A percentile compares a stretch with the other conserved stretches of the same genome.
Evolutionary conservation across 2,329 filamentous ascomycete species (phyloP).

Genomic region (Cladophialophora chaetospira): DNA sequence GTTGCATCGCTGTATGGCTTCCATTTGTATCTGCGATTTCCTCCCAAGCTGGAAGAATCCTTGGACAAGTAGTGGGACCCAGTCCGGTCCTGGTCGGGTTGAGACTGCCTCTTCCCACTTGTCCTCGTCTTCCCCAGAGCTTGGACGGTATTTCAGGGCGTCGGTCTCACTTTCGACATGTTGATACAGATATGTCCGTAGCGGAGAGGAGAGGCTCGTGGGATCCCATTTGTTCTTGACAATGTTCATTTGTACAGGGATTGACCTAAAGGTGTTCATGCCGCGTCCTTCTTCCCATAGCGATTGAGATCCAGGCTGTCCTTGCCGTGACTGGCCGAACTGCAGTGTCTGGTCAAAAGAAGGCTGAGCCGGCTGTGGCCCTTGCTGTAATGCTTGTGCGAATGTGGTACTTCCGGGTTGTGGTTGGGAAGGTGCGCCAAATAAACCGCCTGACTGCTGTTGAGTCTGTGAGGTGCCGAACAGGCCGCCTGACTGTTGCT

Average conservation of each 20-base stretch:
- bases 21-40: constrained; percentile 59
- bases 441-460: constrained; percentile 37
- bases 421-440: constrained; percentile 33
- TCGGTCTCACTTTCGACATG: constrained; percentile 57
- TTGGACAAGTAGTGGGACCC: constrained; percentile 61
- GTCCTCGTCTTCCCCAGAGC: constrained; percentile 58
- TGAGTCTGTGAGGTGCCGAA: constrained; percentile 24
- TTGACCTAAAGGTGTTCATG: constrained; percentile 58
- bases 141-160: constrained; percentile 63
- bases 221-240: constrained; percentile 65
- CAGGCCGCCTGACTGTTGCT: constrained; percentile 30
- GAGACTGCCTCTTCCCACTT: constrained; percentile 67
- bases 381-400: constrained; percentile 39
- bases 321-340: constrained; percentile 49
- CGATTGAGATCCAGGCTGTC: constrained; percentile 38
- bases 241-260: constrained; percentile 62
- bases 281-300: constrained; percentile 25
- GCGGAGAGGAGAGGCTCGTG: constrained; percentile 52
- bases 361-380: constrained; percentile 42
- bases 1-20: constrained; percentile 60
- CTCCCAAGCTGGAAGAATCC: constrained; percentile 63
- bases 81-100: constrained; percentile 58
- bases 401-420: constrained; percentile 20
- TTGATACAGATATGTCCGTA: constrained; percentile 67
- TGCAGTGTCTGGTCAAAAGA: constrained; percentile 46